Evolutionary conservation across 495 filamentous ascomycete genomes (phyloP).

Genomic region (Penicillium cosmopolitanum): DNA sequence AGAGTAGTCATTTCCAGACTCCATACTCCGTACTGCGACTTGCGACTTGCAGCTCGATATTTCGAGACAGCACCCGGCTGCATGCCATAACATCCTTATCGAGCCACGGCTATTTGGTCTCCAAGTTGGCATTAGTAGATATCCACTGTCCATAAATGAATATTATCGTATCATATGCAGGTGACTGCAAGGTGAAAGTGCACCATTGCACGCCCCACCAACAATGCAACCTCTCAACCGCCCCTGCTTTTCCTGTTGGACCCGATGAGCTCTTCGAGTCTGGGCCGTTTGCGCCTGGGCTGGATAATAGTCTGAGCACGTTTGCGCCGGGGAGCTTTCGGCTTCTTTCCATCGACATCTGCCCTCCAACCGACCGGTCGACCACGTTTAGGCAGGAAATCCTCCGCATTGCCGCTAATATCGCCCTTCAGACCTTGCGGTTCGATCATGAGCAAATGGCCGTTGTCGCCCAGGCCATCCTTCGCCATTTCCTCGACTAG

Average conservation of each 20-base stretch:
- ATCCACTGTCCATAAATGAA: background rate
- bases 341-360: background rate
- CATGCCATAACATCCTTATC: too few species aligned
- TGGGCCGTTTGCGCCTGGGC: background rate
- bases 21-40: slow-evolving; percentile 12
- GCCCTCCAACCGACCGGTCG: background rate
- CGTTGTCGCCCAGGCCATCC: slow-evolving; percentile 66
- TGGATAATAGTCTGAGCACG: background rate
- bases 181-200: background rate
- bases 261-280: background rate
- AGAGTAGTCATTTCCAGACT: too few species aligned
- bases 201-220: background rate
- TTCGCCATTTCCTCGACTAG: slow-evolving; percentile 75
- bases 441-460: slow-evolving; percentile 77
- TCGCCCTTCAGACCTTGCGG: background rate
- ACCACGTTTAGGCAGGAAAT: background rate
- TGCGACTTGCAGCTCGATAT: slow-evolving; percentile 32
- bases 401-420: background rate
- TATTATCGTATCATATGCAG: background rate
- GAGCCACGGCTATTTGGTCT: background rate
- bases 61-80: too few species aligned
- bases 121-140: background rate
- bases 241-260: background rate
- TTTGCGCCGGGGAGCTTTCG: background rate
- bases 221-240: background rate